These are phyloP conservation scores for Starmera amethionina DNA, from an alignment of 805 yeast species.

Conservation along the genomic window DNA sequence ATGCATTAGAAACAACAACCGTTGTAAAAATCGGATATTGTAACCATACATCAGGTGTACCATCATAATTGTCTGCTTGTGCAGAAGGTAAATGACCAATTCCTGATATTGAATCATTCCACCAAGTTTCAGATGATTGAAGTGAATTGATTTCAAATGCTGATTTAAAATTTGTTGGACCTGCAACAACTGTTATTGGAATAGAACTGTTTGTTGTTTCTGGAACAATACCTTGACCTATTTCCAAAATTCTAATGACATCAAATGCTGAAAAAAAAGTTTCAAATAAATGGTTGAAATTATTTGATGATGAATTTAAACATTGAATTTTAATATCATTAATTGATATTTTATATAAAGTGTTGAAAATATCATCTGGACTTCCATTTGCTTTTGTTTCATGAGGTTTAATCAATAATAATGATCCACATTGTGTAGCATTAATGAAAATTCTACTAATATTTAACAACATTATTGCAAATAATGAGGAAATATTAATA, in stretches of 20 bases:
- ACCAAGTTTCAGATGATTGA: constrained; percentile 15
- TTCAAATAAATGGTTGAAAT: constrained; percentile 23
- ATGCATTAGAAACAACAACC: constrained; percentile 19
- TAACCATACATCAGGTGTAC: constrained; percentile 29
- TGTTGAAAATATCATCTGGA: constrained; percentile 19
- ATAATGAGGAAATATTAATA: constrained; percentile 25
- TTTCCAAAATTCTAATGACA: constrained; percentile 24
- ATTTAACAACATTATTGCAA: constrained; percentile 22
- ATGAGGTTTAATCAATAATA: constrained; percentile 28
- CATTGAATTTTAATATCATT: constrained; percentile 11
- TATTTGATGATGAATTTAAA: constrained; percentile 8
- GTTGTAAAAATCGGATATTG: constrained; percentile 27
- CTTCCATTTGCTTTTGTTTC: constrained; percentile 15
- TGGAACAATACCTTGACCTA: constrained; percentile 29
- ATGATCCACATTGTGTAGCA: constrained; percentile 20
- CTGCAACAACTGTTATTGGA: constrained; percentile 19
- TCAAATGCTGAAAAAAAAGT: constrained; percentile 22
- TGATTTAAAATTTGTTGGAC: constrained; percentile 20
- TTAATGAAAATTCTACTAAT: constrained; percentile 20
- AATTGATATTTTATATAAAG: constrained; percentile 14
- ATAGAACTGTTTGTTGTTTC: constrained; percentile 10
- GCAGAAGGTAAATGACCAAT: constrained; percentile 14
- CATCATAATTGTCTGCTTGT: constrained; percentile 9
- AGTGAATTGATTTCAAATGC: constrained; percentile 14
- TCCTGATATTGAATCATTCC: constrained; percentile 16